Evolutionary conservation across 2,329 filamentous ascomycete genomes (phyloP), one percentile per base, ranked within the genome.

Genomic region (Phialocephala subalpina): DNA sequence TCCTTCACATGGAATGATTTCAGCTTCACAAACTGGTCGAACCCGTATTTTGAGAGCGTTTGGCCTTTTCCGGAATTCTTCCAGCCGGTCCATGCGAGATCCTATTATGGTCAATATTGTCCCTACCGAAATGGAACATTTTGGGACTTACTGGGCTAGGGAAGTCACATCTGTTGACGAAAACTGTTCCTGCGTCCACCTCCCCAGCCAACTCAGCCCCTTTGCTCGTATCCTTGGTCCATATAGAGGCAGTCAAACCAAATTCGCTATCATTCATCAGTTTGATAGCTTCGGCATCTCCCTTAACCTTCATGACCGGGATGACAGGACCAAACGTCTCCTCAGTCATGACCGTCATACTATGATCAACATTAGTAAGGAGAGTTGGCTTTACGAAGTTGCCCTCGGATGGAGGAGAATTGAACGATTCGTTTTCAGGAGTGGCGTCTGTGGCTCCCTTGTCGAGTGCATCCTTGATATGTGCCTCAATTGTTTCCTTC

Each of bases 1-100:
- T 97, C 89, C 82, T 97, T 97, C 77, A 97, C 78, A 79, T 98
- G 95, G 79, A 91, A 97, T 83, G 92, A 97, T 89, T 97, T 97
- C 74, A 97, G 85, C 85, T 96, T 97, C 77, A 97, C 91, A 77
- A 97, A 98, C 77, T 97, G 93, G 74, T 97, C 95, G 76, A 97
- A 98, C 12, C 95, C 95, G 75, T 94, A 97, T 73, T 83, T 90
- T 81, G 93, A 96, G 73, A 98, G 81, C 11, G 94, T 97, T 73
- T 94, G 91, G 25, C 95, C 95, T 79, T 92, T 94, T 70, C 95
- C 95, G 67, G 94, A 97, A 78, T 97, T 94, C 83, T 98, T 98
- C 94, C 94, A 97, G 12, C 95, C 95, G 2, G 94, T 96, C 93
- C 93, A 97, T n/a, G 94, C 93, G 72, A 97, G 87, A 79, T 97